phyloP scores from a whole-genome alignment of 2,329 filamentous ascomycete genomes.

The Trichoderma hamatum region DNA sequence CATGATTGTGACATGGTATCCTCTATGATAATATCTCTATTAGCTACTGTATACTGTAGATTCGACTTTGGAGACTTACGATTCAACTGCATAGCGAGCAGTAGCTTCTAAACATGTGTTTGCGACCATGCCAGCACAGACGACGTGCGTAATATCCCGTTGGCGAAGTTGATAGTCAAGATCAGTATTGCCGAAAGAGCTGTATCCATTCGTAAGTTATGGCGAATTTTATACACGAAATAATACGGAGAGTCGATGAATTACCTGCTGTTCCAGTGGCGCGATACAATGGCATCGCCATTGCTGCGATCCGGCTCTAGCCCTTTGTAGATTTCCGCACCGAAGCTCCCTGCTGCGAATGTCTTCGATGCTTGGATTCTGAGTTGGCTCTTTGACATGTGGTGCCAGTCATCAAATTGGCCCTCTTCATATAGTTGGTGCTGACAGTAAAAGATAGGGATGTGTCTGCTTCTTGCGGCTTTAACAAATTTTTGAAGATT shows the following conservation, averaged over 20 bases:
- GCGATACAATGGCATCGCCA: slow-evolving; percentile 29
- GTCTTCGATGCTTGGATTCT: background rate
- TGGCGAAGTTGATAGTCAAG: slow-evolving; percentile 23
- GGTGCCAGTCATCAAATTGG: slow-evolving; percentile 25
- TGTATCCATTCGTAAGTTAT: background rate
- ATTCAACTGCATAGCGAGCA: slow-evolving; percentile 29
- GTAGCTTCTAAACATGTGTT: slow-evolving; percentile 31
- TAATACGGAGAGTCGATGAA: background rate
- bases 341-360: slow-evolving; percentile 28
- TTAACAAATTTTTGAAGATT: slow-evolving; percentile 24
- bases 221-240: background rate
- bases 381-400: slow-evolving; percentile 21
- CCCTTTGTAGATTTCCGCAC: slow-evolving; percentile 29
- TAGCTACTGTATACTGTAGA: background rate
- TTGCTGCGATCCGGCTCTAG: slow-evolving; percentile 29
- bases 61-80: slow-evolving; percentile 6
- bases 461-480: slow-evolving; percentile 15
- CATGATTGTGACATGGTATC: slow-evolving; percentile 26
- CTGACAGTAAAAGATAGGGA: slow-evolving; percentile 30
- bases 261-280: slow-evolving; percentile 25
- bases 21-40: background rate
- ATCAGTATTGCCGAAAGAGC: slow-evolving; percentile 21
- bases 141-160: slow-evolving; percentile 28
- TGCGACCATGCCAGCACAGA: slow-evolving; percentile 29
- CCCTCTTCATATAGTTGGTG: slow-evolving; percentile 27